Evolutionary conservation across 1,284 basidiomycete species (phyloP).

Genomic region (Ceraceosorus bombacis): DNA sequence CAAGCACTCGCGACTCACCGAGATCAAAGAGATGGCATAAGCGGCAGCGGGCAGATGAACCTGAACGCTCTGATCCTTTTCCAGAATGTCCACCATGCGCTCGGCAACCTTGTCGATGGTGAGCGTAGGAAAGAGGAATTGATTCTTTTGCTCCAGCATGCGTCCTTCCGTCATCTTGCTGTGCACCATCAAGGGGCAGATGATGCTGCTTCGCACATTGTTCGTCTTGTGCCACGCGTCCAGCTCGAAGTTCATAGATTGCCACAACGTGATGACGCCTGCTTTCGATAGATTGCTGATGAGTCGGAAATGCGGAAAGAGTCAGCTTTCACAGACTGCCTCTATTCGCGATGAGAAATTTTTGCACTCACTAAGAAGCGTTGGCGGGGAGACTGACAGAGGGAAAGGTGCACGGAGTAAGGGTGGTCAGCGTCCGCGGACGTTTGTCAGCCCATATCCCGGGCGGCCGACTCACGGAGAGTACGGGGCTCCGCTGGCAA

Average conservation of each 20-base stretch:
- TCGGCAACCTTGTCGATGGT: constrained; percentile 25
- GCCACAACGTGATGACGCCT: constrained; percentile 23
- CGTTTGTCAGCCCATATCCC: too few species aligned
- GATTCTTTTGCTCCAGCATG: constrained; percentile 27
- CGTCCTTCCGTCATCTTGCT: constrained; percentile 31
- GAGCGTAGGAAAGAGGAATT: constrained; percentile 28
- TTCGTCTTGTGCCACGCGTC: constrained; percentile 28
- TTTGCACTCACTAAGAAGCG: too few species aligned
- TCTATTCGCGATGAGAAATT: too few species aligned
- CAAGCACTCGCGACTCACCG: not conserved
- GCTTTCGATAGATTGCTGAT: constrained; percentile 16
- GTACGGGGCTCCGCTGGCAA: constrained; percentile 28
- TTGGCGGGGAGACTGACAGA: too few species aligned
- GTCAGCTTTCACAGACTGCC: too few species aligned
- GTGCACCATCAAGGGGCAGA: constrained; percentile 15
- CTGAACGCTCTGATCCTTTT: constrained; percentile 21
- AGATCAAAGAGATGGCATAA: constrained; percentile 7
- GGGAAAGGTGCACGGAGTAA: too few species aligned
- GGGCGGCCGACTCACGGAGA: constrained; percentile 6
- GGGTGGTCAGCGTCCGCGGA: too few species aligned
- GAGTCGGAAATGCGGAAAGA: too few species aligned
- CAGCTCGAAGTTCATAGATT: constrained; percentile 24
- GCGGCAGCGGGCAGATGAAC: constrained; percentile 22
- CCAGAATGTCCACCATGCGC: constrained; percentile 26
- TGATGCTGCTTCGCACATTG: constrained; percentile 19